These are phyloP conservation scores for Neonectria neomacrospora DNA, from an alignment of 2,329 filamentous ascomycete species.

Conservation along the genomic window DNA sequence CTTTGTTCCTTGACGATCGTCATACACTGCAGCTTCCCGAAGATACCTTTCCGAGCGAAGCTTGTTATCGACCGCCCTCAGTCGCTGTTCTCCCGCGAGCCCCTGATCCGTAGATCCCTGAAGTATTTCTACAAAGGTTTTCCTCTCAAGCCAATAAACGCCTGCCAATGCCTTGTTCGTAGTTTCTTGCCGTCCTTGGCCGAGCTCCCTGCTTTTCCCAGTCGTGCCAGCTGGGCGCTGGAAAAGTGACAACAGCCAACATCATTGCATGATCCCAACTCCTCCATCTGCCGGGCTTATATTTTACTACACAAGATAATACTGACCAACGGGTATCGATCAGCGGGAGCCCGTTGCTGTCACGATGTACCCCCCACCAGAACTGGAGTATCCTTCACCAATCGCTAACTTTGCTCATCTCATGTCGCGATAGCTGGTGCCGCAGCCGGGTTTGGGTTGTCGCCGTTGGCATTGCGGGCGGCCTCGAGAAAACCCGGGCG, in stretches of 20 bases:
- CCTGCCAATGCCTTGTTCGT: constrained; percentile 25
- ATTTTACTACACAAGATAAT: constrained; percentile 17
- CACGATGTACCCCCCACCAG: constrained; percentile 10
- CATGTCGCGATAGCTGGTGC: constrained; percentile 44
- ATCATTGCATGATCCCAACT: constrained; percentile 9
- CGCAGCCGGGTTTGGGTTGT: constrained; percentile 33
- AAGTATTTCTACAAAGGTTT: constrained; percentile 23
- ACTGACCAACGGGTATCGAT: constrained; percentile 1
- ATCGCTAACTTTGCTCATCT: constrained; percentile 1
- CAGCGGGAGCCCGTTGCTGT: constrained; percentile 5
- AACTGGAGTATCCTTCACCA: constrained; percentile 8
- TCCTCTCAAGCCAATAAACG: constrained; percentile 26
- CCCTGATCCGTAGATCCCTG: constrained; percentile 15
- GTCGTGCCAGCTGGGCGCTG: background rate
- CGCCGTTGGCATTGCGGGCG: constrained; percentile 41
- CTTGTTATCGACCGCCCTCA: background rate
- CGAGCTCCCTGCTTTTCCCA: background rate
- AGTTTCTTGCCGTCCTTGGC: constrained; percentile 9
- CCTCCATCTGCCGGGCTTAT: constrained; percentile 3
- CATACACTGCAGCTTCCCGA: background rate
- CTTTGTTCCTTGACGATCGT: background rate
- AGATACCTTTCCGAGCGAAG: background rate
- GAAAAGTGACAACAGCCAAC: constrained; percentile 17
- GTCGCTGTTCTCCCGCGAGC: constrained; percentile 3
- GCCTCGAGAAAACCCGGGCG: constrained; percentile 62